Conservation (phyloP, 306 rosid species). For the Citrullus amarus region DNA sequence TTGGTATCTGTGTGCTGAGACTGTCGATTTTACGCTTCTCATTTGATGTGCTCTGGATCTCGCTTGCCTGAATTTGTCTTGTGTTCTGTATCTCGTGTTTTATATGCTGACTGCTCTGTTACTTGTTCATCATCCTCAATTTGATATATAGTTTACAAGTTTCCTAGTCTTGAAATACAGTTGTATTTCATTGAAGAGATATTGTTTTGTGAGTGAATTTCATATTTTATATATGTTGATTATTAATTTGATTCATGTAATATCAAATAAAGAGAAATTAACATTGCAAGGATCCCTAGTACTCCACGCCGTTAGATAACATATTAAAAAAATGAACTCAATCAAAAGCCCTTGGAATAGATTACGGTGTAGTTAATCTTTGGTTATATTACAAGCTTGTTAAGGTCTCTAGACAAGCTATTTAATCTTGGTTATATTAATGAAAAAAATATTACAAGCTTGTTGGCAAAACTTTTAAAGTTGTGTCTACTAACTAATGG, state of each 20-base stretch:
- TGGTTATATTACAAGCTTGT: neutral
- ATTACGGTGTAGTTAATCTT: neutral
- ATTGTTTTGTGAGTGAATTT: neutral
- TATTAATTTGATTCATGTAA: neutral
- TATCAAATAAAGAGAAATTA: neutral
- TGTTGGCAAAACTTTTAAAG: neutral
- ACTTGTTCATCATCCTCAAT: neutral
- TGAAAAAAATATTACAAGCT: neutral
- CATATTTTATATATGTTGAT: neutral
- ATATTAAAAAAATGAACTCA: neutral
- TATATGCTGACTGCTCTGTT: neutral
- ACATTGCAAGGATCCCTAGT: neutral
- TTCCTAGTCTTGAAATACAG: neutral
- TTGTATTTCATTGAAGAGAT: neutral
- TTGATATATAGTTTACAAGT: neutral
- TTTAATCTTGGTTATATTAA: neutral
- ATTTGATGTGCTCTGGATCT: neutral
- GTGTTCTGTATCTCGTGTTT: neutral
- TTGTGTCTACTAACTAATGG: neutral
- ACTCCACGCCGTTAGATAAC: neutral
- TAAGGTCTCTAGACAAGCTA: neutral
- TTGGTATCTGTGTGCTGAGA: neutral
- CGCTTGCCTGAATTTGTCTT: neutral
- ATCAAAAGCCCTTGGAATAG: neutral
- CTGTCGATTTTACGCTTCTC: neutral